Base-by-base conservation (phyloP, 2,329 filamentous ascomycete genomes). In the Rhynchosporium secalis region DNA sequence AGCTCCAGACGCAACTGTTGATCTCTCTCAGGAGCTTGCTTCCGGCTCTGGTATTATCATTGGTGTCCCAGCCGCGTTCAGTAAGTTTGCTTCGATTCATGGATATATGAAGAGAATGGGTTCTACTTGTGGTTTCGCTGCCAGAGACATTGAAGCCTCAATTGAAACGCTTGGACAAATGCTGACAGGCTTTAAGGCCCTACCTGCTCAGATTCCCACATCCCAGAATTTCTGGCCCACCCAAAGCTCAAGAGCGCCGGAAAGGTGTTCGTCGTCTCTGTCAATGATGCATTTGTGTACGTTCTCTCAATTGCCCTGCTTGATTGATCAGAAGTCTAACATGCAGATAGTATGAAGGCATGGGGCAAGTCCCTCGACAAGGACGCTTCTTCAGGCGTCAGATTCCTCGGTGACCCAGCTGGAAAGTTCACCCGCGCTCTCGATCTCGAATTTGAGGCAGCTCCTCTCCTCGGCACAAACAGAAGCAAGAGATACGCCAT, bases 211-310 rank as follows among this genome's bases (percentile, higher is more conserved):
- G 81, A 83, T 67, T 80, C 79, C 51, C 94, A 98, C 75, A 82
- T 98, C 52, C 94, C 94, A 0, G 90, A 90, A 62, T 98, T 92
- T 78, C 88, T 96, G 76, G 86, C 86, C 73, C 89, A 91, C 74
- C 83, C 88, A 61, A 86, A 88, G 75, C 83, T 96, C 70, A 90
- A 90, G 78, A 81, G 87, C 65, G 91, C 90, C 38, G 92, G 92
- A 55, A 83, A 89, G 72, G 90, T 96, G 56, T 96, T 96, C 72
- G 91, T 98, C 48, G 86, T 98, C 56, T 87, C 90, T 12, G 92
- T 97, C 74, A 98, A 97, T 74, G 94, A 98, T 75, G 86, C 92
- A 31, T 97, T 97, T 75, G 93, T 96, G 90, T 96, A 81, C 77
- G 89, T 78, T 26, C 33, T 4, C 26, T 33, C 43, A 15, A 7